Evolutionary conservation across 768 basidiomycete species (phyloP).

Genomic region (Boletus bicolor): DNA sequence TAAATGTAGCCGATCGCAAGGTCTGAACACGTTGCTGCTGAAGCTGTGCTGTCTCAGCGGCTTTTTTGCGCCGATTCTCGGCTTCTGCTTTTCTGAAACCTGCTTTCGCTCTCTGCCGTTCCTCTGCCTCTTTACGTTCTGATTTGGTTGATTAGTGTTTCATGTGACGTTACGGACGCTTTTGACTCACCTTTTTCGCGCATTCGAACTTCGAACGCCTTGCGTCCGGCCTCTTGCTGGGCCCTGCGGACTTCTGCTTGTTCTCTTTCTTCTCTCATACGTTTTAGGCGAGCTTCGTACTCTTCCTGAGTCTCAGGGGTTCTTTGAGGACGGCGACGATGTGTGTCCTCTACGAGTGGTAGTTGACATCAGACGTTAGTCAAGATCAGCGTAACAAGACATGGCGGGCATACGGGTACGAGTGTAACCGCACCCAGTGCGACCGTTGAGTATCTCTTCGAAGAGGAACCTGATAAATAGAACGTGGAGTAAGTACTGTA

Average conservation of each 20-base stretch:
- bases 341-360: constrained; percentile 19
- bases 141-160: constrained; percentile 12
- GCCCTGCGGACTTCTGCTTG: constrained; percentile 47
- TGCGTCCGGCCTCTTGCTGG: constrained; percentile 47
- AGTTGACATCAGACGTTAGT: constrained; percentile 6
- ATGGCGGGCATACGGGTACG: constrained; percentile 26
- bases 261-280: constrained; percentile 50
- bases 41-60: constrained; percentile 46
- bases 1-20: constrained; percentile 59
- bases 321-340: constrained; percentile 10
- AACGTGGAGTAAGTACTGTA: constrained; percentile 3
- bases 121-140: constrained; percentile 54
- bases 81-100: constrained; percentile 56
- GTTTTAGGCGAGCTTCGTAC: constrained; percentile 49
- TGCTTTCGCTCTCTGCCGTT: constrained; percentile 53
- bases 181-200: constrained; percentile 48
- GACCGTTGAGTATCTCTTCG: constrained; percentile 42
- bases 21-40: constrained; percentile 51
- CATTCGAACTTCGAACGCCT: constrained; percentile 41
- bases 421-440: constrained; percentile 27
- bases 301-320: constrained; percentile 49
- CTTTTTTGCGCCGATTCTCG: constrained; percentile 42
- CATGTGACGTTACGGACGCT: constrained; percentile 2
- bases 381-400: constrained; percentile 10
- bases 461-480: constrained; percentile 43